A percentile compares a stretch with the other conserved stretches of the same genome.
Evolutionary conservation across 2,329 filamentous ascomycete genomes (phyloP).

Genomic region (Allantophomopsis lycopodina): DNA sequence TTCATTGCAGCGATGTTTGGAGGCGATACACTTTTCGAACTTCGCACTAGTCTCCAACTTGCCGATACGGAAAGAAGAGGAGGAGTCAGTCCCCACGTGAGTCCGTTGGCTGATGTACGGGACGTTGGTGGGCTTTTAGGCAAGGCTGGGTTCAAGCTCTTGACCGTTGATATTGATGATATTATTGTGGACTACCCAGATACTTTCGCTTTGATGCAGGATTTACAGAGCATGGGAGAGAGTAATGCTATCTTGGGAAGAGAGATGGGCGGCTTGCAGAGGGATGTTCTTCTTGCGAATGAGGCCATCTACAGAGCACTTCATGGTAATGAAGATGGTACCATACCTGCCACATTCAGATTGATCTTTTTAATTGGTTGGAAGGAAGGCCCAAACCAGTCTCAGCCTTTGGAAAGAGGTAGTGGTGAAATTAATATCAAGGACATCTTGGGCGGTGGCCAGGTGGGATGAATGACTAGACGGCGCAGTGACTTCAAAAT

Average conservation of each 20-base stretch:
- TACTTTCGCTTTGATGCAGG: slow-evolving; percentile 80
- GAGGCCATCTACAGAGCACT: slow-evolving; percentile 81
- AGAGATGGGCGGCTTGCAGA: slow-evolving; percentile 62
- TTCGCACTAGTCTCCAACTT: slow-evolving; percentile 84
- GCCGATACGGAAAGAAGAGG: slow-evolving; percentile 82
- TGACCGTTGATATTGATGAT: slow-evolving; percentile 95
- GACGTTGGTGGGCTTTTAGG: slow-evolving; percentile 83
- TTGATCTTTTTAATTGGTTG: slow-evolving; percentile 99
- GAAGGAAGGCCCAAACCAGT: slow-evolving; percentile 72
- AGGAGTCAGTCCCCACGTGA: slow-evolving; percentile 84
- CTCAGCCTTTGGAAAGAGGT: slow-evolving; percentile 67
- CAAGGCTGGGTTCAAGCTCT: slow-evolving; percentile 81
- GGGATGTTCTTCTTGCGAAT: slow-evolving; percentile 75
- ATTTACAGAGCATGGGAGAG: slow-evolving; percentile 94
- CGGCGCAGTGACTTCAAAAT: too few species aligned
- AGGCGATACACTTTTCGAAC: slow-evolving; percentile 84
- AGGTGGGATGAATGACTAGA: slow-evolving; percentile 9
- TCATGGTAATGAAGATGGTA: slow-evolving; percentile 69
- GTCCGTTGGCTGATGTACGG: slow-evolving; percentile 79
- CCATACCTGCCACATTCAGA: slow-evolving; percentile 80
- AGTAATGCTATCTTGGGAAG: slow-evolving; percentile 78
- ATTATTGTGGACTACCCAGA: slow-evolving; percentile 91
- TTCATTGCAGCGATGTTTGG: slow-evolving; percentile 96
- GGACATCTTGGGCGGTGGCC: slow-evolving; percentile 46
- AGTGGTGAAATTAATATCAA: slow-evolving; percentile 82